phyloP scores from a whole-genome alignment of 495 filamentous ascomycete genomes.

The Lophiotrema nucula region DNA sequence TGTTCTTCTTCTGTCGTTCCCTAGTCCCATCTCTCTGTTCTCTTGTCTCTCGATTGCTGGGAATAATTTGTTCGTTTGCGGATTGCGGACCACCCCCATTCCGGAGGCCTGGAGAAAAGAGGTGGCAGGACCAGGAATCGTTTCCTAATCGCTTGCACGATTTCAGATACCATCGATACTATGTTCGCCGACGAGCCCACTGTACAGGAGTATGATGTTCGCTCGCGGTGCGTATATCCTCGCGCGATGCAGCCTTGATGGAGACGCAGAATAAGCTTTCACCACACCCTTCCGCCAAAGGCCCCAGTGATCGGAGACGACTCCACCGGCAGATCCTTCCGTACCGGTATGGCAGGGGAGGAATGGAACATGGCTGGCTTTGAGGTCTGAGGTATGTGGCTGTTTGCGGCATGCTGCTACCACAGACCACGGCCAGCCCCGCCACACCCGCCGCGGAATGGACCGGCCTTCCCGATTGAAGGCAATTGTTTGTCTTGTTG shows the following conservation, averaged over 20 bases:
- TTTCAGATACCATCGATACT: not conserved
- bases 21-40: not conserved
- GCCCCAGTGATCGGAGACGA: no score
- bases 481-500: constrained; percentile 20
- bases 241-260: no score
- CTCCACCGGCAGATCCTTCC: not conserved
- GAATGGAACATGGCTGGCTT: constrained; percentile 19
- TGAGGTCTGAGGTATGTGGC: constrained; percentile 1
- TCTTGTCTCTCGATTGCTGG: not conserved
- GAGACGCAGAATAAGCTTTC: no score
- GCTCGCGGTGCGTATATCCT: no score
- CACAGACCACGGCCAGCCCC: not conserved
- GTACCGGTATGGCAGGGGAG: not conserved
- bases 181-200: no score
- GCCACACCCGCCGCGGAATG: constrained; percentile 18
- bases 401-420: constrained; percentile 33
- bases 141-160: no score
- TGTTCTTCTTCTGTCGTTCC: not conserved
- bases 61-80: not conserved
- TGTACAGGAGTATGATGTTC: no score
- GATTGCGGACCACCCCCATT: not conserved
- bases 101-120: constrained; percentile 7
- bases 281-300: no score
- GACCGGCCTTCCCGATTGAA: constrained; percentile 6
- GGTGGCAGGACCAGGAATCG: not conserved